Evolutionary conservation across 2,329 filamentous ascomycete genomes (phyloP), one percentile per base, ranked within the genome.

Genomic region (Phialocephala sp.): DNA sequence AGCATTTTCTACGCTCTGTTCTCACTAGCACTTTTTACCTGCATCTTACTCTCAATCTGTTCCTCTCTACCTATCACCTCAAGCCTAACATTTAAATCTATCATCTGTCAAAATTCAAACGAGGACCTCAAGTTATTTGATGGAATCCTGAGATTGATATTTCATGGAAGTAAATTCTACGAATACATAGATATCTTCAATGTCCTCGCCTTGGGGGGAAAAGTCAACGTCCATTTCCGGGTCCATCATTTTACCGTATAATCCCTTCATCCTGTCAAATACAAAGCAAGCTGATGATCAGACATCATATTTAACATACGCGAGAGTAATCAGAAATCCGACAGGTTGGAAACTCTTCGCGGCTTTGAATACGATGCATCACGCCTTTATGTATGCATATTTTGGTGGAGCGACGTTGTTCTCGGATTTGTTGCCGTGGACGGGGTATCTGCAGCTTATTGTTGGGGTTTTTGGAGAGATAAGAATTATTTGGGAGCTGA

Each of bases 151-250:
- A 64, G 67, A 18, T 47, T 54, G 14, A 37, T 74, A 8, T 77
- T 71, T 52, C 73, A 76, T 55, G 61, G 69, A 9, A 76, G 73
- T 55, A 77, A 76, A 60, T 72, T 77, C 47, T 76, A 76, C 61
- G 75, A 77, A 59, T 75, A 76, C 62, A 50, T 75, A 32, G 75
- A 77, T 58, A 72, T 76, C 15, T 69, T 77, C 37, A 72, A 69
- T 59, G 72, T 77, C n/a, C 67, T 73, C 4, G 75, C 76, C 11
- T 64, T 65, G 11, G 72, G 74, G 2, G 69, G 41, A 43, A 15
- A 18, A 18, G 41, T 43, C 6, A 43, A 43, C n/a, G n/a, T 18
- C 5, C 41, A 43, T 43, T 43, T 43, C n/a, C 6, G 11, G 41
- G 41, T 43, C 14, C 41, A 43, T 43, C 41, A 43, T 43, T 43